Conservation (phyloP, 2,329 filamentous ascomycete genomes). For the Phyllosticta ampelicida region DNA sequence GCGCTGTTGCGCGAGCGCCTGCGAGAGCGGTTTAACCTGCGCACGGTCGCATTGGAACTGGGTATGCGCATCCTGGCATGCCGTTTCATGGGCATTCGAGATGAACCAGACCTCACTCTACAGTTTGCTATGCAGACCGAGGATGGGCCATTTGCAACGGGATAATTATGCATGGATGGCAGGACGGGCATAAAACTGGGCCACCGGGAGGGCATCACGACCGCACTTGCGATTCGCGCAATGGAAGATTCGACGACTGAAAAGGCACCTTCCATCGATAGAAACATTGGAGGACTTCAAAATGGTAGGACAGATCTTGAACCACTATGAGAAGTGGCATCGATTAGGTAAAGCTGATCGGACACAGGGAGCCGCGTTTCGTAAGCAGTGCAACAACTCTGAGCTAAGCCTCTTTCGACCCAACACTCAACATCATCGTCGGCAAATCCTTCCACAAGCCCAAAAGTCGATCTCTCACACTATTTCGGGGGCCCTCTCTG, state of each 20-base stretch:
- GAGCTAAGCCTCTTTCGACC: too few relatives aligned
- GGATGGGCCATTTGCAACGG: conserved; percentile 27
- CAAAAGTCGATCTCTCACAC: too few relatives aligned
- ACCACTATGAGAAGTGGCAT: too few relatives aligned
- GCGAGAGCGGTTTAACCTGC: conserved; percentile 16
- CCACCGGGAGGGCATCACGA: conserved; percentile 16
- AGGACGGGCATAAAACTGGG: conserved; percentile 15
- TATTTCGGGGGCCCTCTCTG: too few relatives aligned
- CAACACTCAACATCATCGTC: too few relatives aligned
- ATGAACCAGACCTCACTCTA: conserved; percentile 11
- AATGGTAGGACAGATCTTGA: neutral
- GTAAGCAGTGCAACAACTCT: too few relatives aligned
- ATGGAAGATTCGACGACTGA: neutral
- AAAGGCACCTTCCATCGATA: neutral
- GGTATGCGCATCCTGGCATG: conserved; percentile 22
- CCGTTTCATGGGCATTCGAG: conserved; percentile 16
- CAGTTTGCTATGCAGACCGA: conserved; percentile 21
- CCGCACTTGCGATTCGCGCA: conserved; percentile 18
- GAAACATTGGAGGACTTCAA: neutral
- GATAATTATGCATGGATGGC: conserved; percentile 17
- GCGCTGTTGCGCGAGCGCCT: conserved; percentile 17
- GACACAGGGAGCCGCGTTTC: too few relatives aligned
- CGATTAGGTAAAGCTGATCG: too few relatives aligned
- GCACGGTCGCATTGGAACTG: conserved; percentile 18
- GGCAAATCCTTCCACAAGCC: too few relatives aligned